A percentile compares a stretch with the other conserved stretches of the same genome.
Evolutionary conservation across 192 early-diverging fungal species (phyloP).

Genomic region (Geranomyces variabilis): DNA sequence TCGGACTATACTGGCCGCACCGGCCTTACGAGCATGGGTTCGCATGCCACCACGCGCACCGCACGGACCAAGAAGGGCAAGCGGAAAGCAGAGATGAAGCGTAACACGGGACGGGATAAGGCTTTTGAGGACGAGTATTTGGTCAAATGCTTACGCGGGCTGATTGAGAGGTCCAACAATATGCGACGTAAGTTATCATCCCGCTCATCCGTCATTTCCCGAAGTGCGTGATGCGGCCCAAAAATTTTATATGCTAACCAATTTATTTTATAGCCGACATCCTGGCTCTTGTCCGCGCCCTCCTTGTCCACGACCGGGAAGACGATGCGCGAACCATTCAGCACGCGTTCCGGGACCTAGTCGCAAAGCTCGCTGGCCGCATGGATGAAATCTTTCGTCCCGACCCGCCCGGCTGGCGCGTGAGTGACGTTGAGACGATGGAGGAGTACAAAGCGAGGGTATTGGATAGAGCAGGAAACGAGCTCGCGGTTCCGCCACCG

Average conservation of each 20-base stretch:
- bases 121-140: slow-evolving; percentile 91
- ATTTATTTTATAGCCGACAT: slow-evolving; percentile 20
- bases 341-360: slow-evolving; percentile 11
- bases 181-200: slow-evolving; percentile 64
- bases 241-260: not conserved
- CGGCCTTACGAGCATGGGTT: slow-evolving; percentile 38
- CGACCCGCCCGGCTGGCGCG: not conserved
- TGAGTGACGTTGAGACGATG: slow-evolving; percentile 20
- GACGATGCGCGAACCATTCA: slow-evolving; percentile 36
- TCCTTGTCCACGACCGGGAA: slow-evolving; percentile 16
- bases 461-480: not conserved
- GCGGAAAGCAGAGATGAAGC: slow-evolving; percentile 73
- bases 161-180: slow-evolving; percentile 58
- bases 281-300: slow-evolving; percentile 30
- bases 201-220: no score
- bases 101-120: slow-evolving; percentile 85
- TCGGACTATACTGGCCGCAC: slow-evolving; percentile 53
- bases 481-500: no score
- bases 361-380: slow-evolving; percentile 21
- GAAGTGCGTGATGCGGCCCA: not conserved
- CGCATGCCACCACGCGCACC: slow-evolving; percentile 36
- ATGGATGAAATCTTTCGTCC: slow-evolving; percentile 34
- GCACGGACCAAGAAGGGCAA: slow-evolving; percentile 60
- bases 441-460: slow-evolving; percentile 41
- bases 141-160: slow-evolving; percentile 68